These are phyloP conservation scores for Diaporthe sp. DNA, from an alignment of 2,329 filamentous ascomycete genomes.

Conservation along the genomic window DNA sequence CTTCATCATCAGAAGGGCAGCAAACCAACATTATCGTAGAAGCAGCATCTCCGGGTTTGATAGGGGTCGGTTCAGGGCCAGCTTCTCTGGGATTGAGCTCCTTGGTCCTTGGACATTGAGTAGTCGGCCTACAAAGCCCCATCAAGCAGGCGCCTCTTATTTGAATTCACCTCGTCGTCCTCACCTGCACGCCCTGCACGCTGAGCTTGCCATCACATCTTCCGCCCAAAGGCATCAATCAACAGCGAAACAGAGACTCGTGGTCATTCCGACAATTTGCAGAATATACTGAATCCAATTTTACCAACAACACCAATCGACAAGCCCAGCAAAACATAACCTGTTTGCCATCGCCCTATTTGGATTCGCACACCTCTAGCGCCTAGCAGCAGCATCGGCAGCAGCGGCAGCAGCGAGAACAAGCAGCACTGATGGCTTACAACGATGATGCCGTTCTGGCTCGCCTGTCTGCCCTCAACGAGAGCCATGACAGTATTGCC, in stretches of 20 bases:
- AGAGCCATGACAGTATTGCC: slow-evolving; percentile 97
- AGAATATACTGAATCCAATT: neutral
- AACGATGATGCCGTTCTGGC: slow-evolving; percentile 95
- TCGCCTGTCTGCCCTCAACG: slow-evolving; percentile 94
- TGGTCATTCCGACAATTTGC: neutral
- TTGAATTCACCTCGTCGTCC: slow-evolving; percentile 20
- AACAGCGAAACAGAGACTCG: neutral
- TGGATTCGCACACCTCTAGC: neutral
- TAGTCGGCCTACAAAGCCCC: slow-evolving; percentile 28
- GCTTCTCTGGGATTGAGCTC: slow-evolving; percentile 21
- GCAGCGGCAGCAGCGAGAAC: neutral
- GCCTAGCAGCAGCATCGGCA: slow-evolving; percentile 2
- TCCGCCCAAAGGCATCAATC: neutral
- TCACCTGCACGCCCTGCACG: slow-evolving; percentile 6
- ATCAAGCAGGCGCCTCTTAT: slow-evolving; percentile 25
- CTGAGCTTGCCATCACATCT: slow-evolving; percentile 19
- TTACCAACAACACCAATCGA: neutral
- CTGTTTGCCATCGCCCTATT: slow-evolving; percentile 1
- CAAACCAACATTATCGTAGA: slow-evolving; percentile 32
- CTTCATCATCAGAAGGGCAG: slow-evolving; percentile 25
- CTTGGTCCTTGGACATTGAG: slow-evolving; percentile 21
- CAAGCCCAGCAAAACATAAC: slow-evolving; percentile 11
- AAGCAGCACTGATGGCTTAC: slow-evolving; percentile 81
- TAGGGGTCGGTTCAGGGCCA: slow-evolving; percentile 27
- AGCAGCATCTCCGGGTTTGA: slow-evolving; percentile 23